phyloP scores from a whole-genome alignment of 306 rosid genomes.

The Vicia villosa region DNA sequence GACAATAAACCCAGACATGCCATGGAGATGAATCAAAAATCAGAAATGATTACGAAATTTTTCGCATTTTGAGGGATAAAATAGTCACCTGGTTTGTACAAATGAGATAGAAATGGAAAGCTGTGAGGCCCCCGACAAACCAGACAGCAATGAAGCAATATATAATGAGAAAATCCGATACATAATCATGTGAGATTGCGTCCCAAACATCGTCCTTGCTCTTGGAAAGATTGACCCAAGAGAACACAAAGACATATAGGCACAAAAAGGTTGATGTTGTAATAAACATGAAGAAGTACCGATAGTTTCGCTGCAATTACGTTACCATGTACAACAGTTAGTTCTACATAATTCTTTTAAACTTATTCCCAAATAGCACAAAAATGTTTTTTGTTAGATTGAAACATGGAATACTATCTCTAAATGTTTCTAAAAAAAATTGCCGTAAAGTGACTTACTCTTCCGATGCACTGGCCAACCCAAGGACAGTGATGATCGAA shows the following conservation, averaged over 20 bases:
- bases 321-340: constrained; percentile 24
- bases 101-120: constrained; percentile 85
- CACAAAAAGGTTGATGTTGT: constrained; percentile 87
- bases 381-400: too few species aligned
- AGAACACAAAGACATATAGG: constrained; percentile 67
- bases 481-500: constrained; percentile 99
- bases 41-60: constrained; percentile 5
- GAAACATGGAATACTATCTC: too few species aligned
- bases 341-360: too few species aligned
- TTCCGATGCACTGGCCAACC: constrained; percentile 99
- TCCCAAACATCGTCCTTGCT: constrained; percentile 35
- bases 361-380: too few species aligned
- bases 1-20: constrained; percentile 9
- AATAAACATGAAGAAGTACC: constrained; percentile 88
- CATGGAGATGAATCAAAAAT: constrained; percentile 28
- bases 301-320: constrained; percentile 85
- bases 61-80: constrained; percentile 34
- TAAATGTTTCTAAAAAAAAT: too few species aligned
- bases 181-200: constrained; percentile 54
- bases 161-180: constrained; percentile 64
- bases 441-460: too few species aligned
- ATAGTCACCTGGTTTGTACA: constrained; percentile 82
- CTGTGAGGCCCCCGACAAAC: constrained; percentile 97
- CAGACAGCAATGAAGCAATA: constrained; percentile 85
- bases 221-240: constrained; percentile 57